Evolutionary conservation across 352 stramenopile species (phyloP).

Genomic region (Phytophthora constricta): DNA sequence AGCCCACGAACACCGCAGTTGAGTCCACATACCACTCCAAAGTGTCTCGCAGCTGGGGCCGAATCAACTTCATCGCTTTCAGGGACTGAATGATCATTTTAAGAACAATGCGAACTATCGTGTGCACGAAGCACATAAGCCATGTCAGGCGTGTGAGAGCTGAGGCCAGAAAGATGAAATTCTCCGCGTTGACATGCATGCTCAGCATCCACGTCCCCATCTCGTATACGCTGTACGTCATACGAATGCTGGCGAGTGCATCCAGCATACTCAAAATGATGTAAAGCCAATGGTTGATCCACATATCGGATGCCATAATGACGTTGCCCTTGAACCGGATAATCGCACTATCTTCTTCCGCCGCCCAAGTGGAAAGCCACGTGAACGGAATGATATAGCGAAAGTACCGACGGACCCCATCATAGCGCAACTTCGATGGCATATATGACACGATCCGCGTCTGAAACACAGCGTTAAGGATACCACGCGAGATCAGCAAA

Average conservation of each 20-base stretch:
- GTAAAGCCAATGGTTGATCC: constrained; percentile 81
- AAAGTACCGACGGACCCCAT: constrained; percentile 30
- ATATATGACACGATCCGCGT: constrained; percentile 50
- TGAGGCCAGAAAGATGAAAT: constrained; percentile 63
- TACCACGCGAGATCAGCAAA: constrained; percentile 52
- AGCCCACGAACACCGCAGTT: constrained; percentile 54
- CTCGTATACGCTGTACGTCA: constrained; percentile 53
- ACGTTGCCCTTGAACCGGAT: constrained; percentile 61
- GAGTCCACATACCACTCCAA: constrained; percentile 64
- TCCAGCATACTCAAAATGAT: constrained; percentile 65
- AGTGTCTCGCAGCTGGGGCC: constrained; percentile 25
- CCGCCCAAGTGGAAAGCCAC: constrained; percentile 37
- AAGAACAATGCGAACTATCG: constrained; percentile 29
- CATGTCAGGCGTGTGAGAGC: constrained; percentile 61
- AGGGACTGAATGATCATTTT: constrained; percentile 42
- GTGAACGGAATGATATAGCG: constrained; percentile 60
- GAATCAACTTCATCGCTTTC: constrained; percentile 45
- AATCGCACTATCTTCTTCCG: constrained; percentile 44
- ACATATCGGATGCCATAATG: constrained; percentile 64
- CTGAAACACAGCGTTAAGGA: constrained; percentile 55
- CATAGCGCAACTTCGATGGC: constrained; percentile 45
- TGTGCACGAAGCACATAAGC: constrained; percentile 65
- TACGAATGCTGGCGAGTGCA: constrained; percentile 45
- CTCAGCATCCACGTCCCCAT: constrained; percentile 69
- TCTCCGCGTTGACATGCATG: constrained; percentile 52